Percentiles rank a stretch among this genome's conserved stretches.
Evolutionary conservation across 805 yeast species (phyloP).

Genomic region (Wickerhamomyces alni): DNA sequence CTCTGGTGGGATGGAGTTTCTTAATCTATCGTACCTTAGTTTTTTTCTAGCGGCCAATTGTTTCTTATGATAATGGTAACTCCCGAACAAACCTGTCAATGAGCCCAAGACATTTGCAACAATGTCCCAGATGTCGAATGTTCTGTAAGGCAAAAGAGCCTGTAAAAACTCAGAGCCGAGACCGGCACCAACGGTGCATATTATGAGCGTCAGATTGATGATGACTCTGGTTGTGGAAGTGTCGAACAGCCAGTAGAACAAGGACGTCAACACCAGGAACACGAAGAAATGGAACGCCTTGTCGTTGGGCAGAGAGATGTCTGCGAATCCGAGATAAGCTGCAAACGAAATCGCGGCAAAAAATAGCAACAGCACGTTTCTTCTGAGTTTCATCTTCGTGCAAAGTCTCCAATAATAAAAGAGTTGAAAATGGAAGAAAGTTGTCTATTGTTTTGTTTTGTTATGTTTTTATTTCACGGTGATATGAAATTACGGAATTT

Average conservation of each 20-base stretch:
- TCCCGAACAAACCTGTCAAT: conserved; percentile 8
- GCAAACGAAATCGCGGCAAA: conserved; percentile 27
- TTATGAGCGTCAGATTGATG: conserved; percentile 29
- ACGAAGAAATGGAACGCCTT: conserved; percentile 43
- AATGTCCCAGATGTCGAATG: conserved; percentile 46
- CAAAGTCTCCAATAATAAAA: too few relatives aligned
- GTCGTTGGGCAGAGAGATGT: conserved; percentile 40
- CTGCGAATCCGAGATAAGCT: conserved; percentile 24
- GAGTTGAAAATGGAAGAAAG: too few relatives aligned
- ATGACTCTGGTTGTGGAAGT: conserved; percentile 27
- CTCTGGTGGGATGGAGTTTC: conserved; percentile 23
- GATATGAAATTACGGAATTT: too few relatives aligned
- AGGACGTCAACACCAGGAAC: conserved; percentile 40
- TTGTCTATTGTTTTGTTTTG: conserved; percentile 16
- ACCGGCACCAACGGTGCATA: conserved; percentile 43
- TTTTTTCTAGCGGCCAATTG: conserved; percentile 18
- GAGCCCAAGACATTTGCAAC: conserved; percentile 28
- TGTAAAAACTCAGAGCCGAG: conserved; percentile 49
- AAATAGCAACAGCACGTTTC: conserved; percentile 29
- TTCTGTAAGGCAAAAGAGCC: conserved; percentile 37
- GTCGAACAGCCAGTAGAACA: conserved; percentile 42
- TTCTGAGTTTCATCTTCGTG: conserved; percentile 20
- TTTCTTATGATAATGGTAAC: conserved; percentile 17
- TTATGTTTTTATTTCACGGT: too few relatives aligned
- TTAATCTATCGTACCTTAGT: conserved; percentile 19